These are phyloP conservation scores for Exophiala xenobiotica DNA, from an alignment of 2,329 filamentous ascomycete genomes.

Conservation along the genomic window DNA sequence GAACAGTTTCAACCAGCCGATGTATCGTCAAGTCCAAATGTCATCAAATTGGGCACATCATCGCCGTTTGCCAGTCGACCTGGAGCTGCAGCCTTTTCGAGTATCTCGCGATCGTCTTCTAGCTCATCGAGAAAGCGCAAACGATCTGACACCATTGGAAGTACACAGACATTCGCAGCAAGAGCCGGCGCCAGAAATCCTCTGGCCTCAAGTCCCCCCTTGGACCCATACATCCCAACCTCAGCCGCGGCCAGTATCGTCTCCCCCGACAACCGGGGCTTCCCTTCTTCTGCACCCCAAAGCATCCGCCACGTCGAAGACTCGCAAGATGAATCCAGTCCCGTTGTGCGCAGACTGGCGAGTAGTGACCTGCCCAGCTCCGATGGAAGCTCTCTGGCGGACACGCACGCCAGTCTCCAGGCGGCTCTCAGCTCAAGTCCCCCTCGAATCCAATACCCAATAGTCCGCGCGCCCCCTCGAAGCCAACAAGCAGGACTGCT, in stretches of 20 bases:
- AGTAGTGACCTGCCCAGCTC: slow-evolving; percentile 14
- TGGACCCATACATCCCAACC: slow-evolving; percentile 36
- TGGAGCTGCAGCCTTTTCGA: slow-evolving; percentile 34
- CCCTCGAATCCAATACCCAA: slow-evolving; percentile 32
- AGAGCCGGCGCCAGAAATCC: slow-evolving; percentile 20
- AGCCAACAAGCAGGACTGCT: slow-evolving; percentile 42
- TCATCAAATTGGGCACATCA: slow-evolving; percentile 41
- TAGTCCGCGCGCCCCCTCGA: slow-evolving; percentile 37
- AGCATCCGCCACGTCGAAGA: slow-evolving; percentile 12
- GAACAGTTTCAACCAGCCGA: slow-evolving; percentile 4
- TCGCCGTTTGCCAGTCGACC: slow-evolving; percentile 32
- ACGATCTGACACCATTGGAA: slow-evolving; percentile 17
- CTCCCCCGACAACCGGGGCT: slow-evolving; percentile 11
- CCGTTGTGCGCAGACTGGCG: slow-evolving; percentile 21
- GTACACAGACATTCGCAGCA: slow-evolving; percentile 12
- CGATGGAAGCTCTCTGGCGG: slow-evolving; percentile 23
- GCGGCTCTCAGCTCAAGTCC: slow-evolving; percentile 36
- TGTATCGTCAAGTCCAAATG: slow-evolving; percentile 41
- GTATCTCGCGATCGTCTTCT: slow-evolving; percentile 41
- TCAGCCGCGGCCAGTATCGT: slow-evolving; percentile 31
- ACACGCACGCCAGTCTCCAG: slow-evolving; percentile 38
- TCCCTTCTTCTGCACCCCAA: slow-evolving; percentile 23
- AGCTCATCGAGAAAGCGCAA: slow-evolving; percentile 35
- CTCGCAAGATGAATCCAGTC: slow-evolving; percentile 24
- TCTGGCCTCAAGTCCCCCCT: slow-evolving; percentile 41